Conservation (phyloP, 768 basidiomycete genomes). For the Mycena galericulata region DNA sequence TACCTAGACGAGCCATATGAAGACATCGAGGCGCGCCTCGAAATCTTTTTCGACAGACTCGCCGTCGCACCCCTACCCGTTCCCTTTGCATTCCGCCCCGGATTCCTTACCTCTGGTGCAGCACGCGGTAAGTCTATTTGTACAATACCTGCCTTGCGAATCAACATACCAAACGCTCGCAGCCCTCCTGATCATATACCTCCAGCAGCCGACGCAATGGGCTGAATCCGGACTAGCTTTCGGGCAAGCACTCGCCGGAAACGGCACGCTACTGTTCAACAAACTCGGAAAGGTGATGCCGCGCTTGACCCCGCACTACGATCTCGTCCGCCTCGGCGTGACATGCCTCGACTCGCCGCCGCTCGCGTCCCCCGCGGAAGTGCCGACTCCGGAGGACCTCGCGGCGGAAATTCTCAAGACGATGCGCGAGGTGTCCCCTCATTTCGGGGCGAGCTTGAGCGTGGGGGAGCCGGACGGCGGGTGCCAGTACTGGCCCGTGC, state of each 20-base stretch:
- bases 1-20: constrained; percentile 27
- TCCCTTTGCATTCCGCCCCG: constrained; percentile 31
- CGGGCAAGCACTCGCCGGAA: constrained; percentile 35
- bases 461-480: constrained; percentile 39
- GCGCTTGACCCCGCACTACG: constrained; percentile 3
- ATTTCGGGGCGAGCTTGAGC: constrained; percentile 37
- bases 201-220: constrained; percentile 36
- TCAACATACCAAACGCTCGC: background rate
- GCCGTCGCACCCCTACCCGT: constrained; percentile 34
- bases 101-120: constrained; percentile 38
- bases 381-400: constrained; percentile 26
- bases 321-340: constrained; percentile 36
- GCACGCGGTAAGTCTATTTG: constrained; percentile 28
- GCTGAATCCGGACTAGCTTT: constrained; percentile 27
- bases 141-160: too few relatives aligned
- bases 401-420: constrained; percentile 24
- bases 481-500: constrained; percentile 40
- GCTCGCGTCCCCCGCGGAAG: background rate
- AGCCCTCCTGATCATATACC: constrained; percentile 33
- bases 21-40: constrained; percentile 31
- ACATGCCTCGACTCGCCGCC: constrained; percentile 14
- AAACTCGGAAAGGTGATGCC: constrained; percentile 4
- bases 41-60: constrained; percentile 36
- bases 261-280: constrained; percentile 38
- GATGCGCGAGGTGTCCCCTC: constrained; percentile 32